Conservation (phyloP, 768 basidiomycete species). For the Lyophyllum decastes region DNA sequence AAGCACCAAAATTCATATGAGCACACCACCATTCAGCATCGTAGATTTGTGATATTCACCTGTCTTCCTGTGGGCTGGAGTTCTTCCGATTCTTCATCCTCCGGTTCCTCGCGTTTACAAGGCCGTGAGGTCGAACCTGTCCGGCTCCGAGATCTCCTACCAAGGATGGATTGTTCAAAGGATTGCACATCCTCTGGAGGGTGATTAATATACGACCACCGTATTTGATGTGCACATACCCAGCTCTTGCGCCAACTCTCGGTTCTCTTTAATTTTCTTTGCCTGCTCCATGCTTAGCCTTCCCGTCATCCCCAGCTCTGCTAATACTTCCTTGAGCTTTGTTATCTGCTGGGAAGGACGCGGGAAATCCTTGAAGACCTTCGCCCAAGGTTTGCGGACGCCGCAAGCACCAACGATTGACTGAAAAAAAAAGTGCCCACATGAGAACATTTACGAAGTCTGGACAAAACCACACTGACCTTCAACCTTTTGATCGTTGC, state of each 20-base stretch:
- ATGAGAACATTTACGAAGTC: not conserved
- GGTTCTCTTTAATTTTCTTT: slow-evolving; percentile 65
- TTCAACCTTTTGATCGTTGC: slow-evolving; percentile 76
- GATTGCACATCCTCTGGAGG: slow-evolving; percentile 70
- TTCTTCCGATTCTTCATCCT: slow-evolving; percentile 31
- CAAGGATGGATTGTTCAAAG: slow-evolving; percentile 57
- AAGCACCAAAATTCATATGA: not conserved
- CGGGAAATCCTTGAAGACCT: slow-evolving; percentile 63
- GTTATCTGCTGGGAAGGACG: slow-evolving; percentile 62
- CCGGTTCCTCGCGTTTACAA: slow-evolving; percentile 22
- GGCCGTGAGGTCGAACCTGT: slow-evolving; percentile 4
- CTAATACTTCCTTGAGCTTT: slow-evolving; percentile 63
- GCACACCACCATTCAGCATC: not conserved
- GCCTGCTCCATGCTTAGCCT: slow-evolving; percentile 81
- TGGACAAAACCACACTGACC: slow-evolving; percentile 34
- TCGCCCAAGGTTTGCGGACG: slow-evolving; percentile 75
- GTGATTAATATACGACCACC: not conserved
- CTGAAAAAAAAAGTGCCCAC: slow-evolving; percentile 34
- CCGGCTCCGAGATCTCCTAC: slow-evolving; percentile 28
- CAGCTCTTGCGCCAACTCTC: slow-evolving; percentile 79
- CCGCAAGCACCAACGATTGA: slow-evolving; percentile 74
- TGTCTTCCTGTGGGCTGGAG: slow-evolving; percentile 38
- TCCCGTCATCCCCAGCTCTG: slow-evolving; percentile 80
- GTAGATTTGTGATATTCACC: slow-evolving; percentile 31
- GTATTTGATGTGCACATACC: slow-evolving; percentile 44